Percentiles rank a stretch among this genome's conserved stretches.
Evolutionary conservation across 2,329 filamentous ascomycete genomes (phyloP).

Genomic region (Shiraia sp.): DNA sequence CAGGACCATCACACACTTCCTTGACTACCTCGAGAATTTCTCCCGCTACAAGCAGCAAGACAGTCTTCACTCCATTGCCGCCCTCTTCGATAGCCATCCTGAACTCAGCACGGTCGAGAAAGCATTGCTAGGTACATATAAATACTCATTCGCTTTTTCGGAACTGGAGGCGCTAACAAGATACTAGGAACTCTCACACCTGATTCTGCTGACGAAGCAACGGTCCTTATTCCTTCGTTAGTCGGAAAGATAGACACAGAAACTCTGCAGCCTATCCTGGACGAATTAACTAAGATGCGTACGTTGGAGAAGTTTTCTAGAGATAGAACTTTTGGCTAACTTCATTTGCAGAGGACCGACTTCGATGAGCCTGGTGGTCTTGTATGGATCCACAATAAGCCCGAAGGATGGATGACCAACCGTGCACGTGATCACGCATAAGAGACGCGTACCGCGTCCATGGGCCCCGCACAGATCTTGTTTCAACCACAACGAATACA

Average conservation of each 20-base stretch:
- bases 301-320: conserved; percentile 25
- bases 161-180: conserved; percentile 12
- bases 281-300: conserved; percentile 85
- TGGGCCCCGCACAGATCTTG: too few species aligned
- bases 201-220: conserved; percentile 91
- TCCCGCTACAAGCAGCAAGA: conserved; percentile 94
- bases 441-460: too few species aligned
- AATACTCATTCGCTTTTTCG: conserved; percentile 11
- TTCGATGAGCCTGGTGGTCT: conserved; percentile 24
- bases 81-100: conserved; percentile 76
- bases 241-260: conserved; percentile 89
- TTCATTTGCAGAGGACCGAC: conserved; percentile 30
- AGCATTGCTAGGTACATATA: conserved; percentile 76
- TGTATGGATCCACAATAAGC: too few species aligned
- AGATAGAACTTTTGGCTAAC: conserved; percentile 16
- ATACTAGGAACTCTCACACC: conserved; percentile 82
- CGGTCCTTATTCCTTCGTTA: conserved; percentile 89
- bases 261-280: conserved; percentile 82
- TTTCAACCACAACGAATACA: too few species aligned
- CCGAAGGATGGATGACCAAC: too few species aligned
- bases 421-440: too few species aligned
- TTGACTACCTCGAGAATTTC: conserved; percentile 92
- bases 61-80: conserved; percentile 91
- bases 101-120: conserved; percentile 91
- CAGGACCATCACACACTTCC: conserved; percentile 81